These are phyloP conservation scores for Trichodelitschia bisporula DNA, from an alignment of 495 filamentous ascomycete species.

Conservation along the genomic window DNA sequence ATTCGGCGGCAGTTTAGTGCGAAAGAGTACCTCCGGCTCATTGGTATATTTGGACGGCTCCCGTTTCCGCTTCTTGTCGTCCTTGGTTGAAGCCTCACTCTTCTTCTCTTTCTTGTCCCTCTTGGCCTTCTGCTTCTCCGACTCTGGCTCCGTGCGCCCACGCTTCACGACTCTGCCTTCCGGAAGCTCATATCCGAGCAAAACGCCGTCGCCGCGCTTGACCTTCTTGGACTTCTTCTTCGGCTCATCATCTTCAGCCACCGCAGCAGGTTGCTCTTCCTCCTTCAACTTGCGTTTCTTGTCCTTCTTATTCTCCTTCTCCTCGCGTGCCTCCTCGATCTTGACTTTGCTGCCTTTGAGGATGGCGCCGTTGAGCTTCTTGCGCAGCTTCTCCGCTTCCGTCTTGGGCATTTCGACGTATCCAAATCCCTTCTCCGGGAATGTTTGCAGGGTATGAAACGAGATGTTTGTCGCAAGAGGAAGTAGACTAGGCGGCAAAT, in stretches of 20 bases:
- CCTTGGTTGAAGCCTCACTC: conserved; percentile 22
- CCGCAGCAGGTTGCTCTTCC: conserved; percentile 3
- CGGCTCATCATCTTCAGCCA: conserved; percentile 13
- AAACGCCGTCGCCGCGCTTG: conserved; percentile 33
- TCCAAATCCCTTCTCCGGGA: conserved; percentile 74
- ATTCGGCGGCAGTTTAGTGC: conserved; percentile 48
- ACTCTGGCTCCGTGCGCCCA: conserved; percentile 55
- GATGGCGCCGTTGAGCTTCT: conserved; percentile 76
- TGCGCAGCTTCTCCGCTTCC: conserved; percentile 70
- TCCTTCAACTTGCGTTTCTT: conserved; percentile 15
- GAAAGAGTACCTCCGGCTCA: conserved; percentile 56
- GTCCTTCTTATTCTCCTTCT: conserved; percentile 49
- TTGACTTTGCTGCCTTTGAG: conserved; percentile 67
- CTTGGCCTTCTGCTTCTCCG: conserved; percentile 25
- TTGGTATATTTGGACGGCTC: conserved; percentile 59
- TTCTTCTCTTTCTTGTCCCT: conserved; percentile 9
- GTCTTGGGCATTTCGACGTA: conserved; percentile 57
- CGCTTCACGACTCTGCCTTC: conserved; percentile 58
- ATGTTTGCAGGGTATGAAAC: conserved; percentile 61
- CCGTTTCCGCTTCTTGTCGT: conserved; percentile 21
- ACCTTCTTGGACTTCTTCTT: conserved; percentile 26
- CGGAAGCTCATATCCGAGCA: conserved; percentile 48
- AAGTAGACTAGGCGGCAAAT: conserved; percentile 42
- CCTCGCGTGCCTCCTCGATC: conserved; percentile 50
- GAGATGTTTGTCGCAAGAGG: conserved; percentile 52